Evolutionary conservation across 176 grass and related monocot genomes (phyloP).

Genomic region (Zea luxurians): DNA sequence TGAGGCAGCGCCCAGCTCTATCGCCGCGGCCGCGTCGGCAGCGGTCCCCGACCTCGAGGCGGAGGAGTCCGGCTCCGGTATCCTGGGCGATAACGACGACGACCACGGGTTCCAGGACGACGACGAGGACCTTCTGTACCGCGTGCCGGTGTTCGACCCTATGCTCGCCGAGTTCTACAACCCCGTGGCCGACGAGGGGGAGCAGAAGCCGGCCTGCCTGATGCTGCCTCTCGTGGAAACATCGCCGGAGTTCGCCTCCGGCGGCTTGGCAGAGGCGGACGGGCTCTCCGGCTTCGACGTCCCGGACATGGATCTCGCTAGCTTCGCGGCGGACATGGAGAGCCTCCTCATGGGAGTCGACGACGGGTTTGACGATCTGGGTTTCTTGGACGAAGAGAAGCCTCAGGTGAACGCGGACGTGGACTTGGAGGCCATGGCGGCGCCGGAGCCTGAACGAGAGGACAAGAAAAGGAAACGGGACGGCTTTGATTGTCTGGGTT

Average conservation of each 20-base stretch:
- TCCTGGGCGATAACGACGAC: conserved; percentile 30
- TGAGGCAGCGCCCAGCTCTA: neutral
- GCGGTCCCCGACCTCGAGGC: conserved; percentile 67
- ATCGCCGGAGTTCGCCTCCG: conserved; percentile 31
- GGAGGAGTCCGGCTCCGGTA: conserved; percentile 35
- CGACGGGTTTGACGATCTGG: conserved; percentile 52
- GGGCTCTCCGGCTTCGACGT: conserved; percentile 51
- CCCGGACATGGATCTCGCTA: conserved; percentile 76
- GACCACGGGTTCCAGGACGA: conserved; percentile 29
- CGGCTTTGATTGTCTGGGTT: conserved; percentile 52
- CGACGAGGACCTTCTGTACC: conserved; percentile 69
- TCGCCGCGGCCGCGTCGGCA: neutral
- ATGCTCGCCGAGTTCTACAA: conserved; percentile 70
- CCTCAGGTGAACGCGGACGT: conserved; percentile 36
- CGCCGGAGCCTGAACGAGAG: conserved; percentile 18
- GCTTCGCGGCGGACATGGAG: conserved; percentile 89
- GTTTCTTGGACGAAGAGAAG: conserved; percentile 49
- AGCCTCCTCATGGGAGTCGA: conserved; percentile 67
- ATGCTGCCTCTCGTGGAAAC: neutral
- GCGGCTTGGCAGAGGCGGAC: neutral
- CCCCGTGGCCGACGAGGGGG: conserved; percentile 33
- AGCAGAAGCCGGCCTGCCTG: conserved; percentile 39
- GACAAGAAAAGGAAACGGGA: conserved; percentile 31
- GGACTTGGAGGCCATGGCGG: neutral
- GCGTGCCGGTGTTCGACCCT: conserved; percentile 71